These are phyloP conservation scores for Amaranthus palmeri DNA, from an alignment of 148 eudicot species.

Conservation along the genomic window DNA sequence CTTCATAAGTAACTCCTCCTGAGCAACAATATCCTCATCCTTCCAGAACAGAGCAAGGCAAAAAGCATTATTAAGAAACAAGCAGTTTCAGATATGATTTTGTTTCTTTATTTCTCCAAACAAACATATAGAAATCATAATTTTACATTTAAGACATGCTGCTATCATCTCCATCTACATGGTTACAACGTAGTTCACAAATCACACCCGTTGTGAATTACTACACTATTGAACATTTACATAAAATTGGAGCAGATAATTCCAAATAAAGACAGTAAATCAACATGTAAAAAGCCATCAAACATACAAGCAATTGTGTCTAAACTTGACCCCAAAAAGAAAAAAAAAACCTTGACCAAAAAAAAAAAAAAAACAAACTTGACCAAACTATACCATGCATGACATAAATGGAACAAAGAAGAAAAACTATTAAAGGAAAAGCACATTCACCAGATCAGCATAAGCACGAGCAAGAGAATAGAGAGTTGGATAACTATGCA, in stretches of 20 bases:
- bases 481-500: constrained; percentile 80
- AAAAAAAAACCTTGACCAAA: too few relatives aligned
- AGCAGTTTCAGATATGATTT: background rate
- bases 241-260: background rate
- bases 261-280: background rate
- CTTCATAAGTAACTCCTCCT: constrained; percentile 81
- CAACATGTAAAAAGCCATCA: background rate
- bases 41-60: constrained; percentile 22
- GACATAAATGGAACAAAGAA: background rate
- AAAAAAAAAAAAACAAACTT: too few relatives aligned
- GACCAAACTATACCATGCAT: background rate
- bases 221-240: too few relatives aligned
- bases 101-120: too few relatives aligned
- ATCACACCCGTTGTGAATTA: too few relatives aligned
- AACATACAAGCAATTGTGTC: background rate
- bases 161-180: background rate
- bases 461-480: constrained; percentile 78
- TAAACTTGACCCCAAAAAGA: background rate
- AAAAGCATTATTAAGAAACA: background rate
- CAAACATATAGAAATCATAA: too few relatives aligned
- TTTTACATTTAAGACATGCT: background rate
- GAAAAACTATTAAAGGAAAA: background rate
- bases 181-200: too few relatives aligned
- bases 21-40: constrained; percentile 71
- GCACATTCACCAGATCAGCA: constrained; percentile 66